These are phyloP conservation scores for Candida maesae DNA, from an alignment of 805 yeast species.

Conservation along the genomic window DNA sequence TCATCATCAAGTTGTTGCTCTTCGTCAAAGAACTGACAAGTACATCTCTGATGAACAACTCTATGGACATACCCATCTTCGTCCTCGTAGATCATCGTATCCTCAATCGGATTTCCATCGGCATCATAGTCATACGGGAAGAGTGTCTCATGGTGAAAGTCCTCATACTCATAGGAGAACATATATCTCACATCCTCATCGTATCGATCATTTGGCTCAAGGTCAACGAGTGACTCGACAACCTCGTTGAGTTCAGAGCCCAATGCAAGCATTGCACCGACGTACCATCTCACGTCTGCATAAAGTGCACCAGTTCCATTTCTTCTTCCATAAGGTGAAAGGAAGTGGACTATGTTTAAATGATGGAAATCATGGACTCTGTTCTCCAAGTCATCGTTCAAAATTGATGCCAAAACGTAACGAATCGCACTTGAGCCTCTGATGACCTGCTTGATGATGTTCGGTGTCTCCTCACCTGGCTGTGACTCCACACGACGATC, in stretches of 20 bases:
- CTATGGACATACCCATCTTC: slow-evolving; percentile 26
- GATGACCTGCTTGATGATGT: slow-evolving; percentile 43
- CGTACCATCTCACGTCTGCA: slow-evolving; percentile 55
- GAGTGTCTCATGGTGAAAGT: slow-evolving; percentile 31
- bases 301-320: slow-evolving; percentile 55
- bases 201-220: slow-evolving; percentile 58
- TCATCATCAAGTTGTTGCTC: slow-evolving; percentile 20
- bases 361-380: slow-evolving; percentile 54
- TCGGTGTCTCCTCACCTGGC: slow-evolving; percentile 34
- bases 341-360: slow-evolving; percentile 54
- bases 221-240: slow-evolving; percentile 49
- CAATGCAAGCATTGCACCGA: slow-evolving; percentile 50
- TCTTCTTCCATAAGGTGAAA: slow-evolving; percentile 65
- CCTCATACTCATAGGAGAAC: slow-evolving; percentile 52
- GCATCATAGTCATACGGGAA: slow-evolving; percentile 25
- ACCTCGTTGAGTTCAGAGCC: slow-evolving; percentile 47
- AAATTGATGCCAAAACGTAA: slow-evolving; percentile 53
- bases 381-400: slow-evolving; percentile 44
- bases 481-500: slow-evolving; percentile 47
- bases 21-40: slow-evolving; percentile 25
- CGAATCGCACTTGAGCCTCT: slow-evolving; percentile 65
- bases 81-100: slow-evolving; percentile 25
- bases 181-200: slow-evolving; percentile 67
- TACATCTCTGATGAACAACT: slow-evolving; percentile 23
- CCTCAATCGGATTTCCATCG: slow-evolving; percentile 34